phyloP scores from a whole-genome alignment of 345 rosid species.

The Brassica napus region Da-Ae NC_063447.1:12252501-12253000 shows the following conservation, averaged over 20 bases:
- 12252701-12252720: slow-evolving; percentile 16
- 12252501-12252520: slow-evolving; percentile 9
- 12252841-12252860: not conserved
- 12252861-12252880: slow-evolving; percentile 15
- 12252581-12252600: slow-evolving; percentile 23
- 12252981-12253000: not conserved
- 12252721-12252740: slow-evolving; percentile 4
- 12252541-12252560: not conserved
- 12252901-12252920: not conserved
- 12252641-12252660: slow-evolving; percentile 20
- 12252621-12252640: not conserved
- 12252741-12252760: slow-evolving; percentile 6
- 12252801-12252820: not conserved
- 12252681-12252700: fast-evolving
- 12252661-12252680: slow-evolving; percentile 14
- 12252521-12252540: slow-evolving; percentile 5
- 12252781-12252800: not conserved
- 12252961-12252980: not conserved
- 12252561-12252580: slow-evolving; percentile 9
- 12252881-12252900: slow-evolving; percentile 10
- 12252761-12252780: not conserved
- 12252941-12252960: not conserved
- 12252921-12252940: slow-evolving; percentile 10
- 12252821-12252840: not conserved
- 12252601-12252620: not conserved